These are phyloP conservation scores for Mycena olivaceomarginata DNA, from an alignment of 768 basidiomycete species.

Conservation along the genomic window DNA sequence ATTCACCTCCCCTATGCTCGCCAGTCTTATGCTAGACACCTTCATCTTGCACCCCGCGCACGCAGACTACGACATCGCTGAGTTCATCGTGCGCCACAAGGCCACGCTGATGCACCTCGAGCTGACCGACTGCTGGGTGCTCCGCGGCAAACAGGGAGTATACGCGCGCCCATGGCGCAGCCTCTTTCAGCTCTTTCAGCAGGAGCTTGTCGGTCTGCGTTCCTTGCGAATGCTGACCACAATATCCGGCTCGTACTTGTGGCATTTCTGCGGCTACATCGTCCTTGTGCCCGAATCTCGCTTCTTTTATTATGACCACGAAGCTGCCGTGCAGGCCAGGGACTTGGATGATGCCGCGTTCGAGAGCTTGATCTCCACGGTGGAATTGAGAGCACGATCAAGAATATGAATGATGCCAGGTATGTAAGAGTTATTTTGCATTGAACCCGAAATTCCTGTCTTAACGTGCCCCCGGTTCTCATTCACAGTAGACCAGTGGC, in stretches of 20 bases:
- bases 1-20: conserved; percentile 5
- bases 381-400: too few relatives aligned
- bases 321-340: too few relatives aligned
- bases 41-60: background rate
- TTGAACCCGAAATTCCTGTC: too few relatives aligned
- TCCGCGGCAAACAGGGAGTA: background rate
- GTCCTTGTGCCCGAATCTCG: too few relatives aligned
- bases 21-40: background rate
- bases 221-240: conserved; percentile 1
- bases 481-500: too few relatives aligned
- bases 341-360: too few relatives aligned
- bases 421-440: too few relatives aligned
- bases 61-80: background rate
- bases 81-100: conserved; percentile 31
- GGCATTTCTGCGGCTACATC: too few relatives aligned
- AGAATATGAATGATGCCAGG: too few relatives aligned
- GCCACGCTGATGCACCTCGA: conserved; percentile 20
- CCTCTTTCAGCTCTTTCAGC: conserved; percentile 14
- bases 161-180: conserved; percentile 25
- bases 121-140: conserved; percentile 11
- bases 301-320: too few relatives aligned
- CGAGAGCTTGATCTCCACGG: too few relatives aligned
- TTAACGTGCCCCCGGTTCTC: too few relatives aligned
- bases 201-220: conserved; percentile 3
- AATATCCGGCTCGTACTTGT: background rate